Conservation (phyloP, 345 rosid species). For the Eucalyptus guilfoylei region DNA sequence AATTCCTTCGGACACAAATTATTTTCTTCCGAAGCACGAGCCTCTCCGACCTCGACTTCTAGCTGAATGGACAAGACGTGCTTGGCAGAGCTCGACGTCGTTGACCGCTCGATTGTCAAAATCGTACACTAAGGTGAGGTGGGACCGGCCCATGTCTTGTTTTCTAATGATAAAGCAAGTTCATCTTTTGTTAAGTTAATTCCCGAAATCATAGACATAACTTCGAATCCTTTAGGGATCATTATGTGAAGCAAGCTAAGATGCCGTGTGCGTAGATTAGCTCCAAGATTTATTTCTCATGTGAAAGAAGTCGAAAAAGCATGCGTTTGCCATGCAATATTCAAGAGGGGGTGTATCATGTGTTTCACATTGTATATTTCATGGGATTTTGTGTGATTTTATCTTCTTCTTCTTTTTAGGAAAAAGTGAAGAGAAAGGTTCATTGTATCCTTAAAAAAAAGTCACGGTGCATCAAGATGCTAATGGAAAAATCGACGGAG, state of each 20-base stretch:
- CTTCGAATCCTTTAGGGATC: neutral
- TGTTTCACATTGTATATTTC: neutral
- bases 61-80: neutral
- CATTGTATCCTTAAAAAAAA: neutral
- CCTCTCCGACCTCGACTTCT: neutral
- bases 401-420: neutral
- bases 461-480: neutral
- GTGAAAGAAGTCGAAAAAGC: neutral
- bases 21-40: neutral
- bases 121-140: neutral
- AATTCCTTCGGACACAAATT: neutral
- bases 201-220: neutral
- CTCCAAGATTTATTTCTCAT: neutral
- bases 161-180: neutral
- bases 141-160: neutral
- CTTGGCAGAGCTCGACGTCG: neutral
- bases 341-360: neutral
- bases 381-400: neutral
- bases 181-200: neutral
- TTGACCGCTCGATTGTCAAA: neutral
- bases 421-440: neutral
- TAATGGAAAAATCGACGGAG: neutral
- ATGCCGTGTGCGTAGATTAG: neutral
- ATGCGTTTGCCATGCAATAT: neutral
- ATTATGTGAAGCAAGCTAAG: neutral